A percentile compares a stretch with the other conserved stretches of the same genome.
These are phyloP conservation scores for Fusarium chuoi DNA, from an alignment of 2,329 filamentous ascomycete species.

Conservation along the genomic window DNA sequence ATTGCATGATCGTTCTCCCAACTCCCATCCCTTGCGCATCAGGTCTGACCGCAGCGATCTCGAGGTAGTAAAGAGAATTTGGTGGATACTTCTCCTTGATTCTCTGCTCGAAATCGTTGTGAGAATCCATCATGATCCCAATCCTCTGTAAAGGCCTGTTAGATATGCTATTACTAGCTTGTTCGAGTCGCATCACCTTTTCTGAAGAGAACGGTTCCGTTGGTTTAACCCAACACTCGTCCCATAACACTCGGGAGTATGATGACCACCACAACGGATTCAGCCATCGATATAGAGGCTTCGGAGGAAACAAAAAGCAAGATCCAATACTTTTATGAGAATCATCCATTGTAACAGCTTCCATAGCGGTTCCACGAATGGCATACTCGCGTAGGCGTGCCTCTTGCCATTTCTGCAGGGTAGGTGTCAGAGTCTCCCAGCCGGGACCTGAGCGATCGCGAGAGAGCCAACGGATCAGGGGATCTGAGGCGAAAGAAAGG, in stretches of 20 bases:
- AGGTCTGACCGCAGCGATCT: not conserved
- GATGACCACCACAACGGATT: not conserved
- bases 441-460: not conserved
- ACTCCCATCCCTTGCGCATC: not conserved
- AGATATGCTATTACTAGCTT: accelerated
- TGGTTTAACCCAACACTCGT: accelerated
- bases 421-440: not conserved
- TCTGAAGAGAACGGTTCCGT: not conserved
- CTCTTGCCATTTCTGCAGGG: not conserved
- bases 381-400: not conserved
- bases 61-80: not conserved
- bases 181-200: not conserved
- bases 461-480: not conserved
- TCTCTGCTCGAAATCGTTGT: not conserved
- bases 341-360: not conserved
- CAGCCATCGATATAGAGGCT: not conserved
- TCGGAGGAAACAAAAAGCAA: not conserved
- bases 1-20: not conserved
- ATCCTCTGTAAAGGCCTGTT: not conserved
- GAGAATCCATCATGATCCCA: not conserved
- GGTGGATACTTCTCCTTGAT: not conserved
- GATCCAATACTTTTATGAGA: not conserved
- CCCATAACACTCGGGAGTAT: not conserved
- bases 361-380: not conserved
- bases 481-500: not conserved